A percentile compares a stretch with the other conserved stretches of the same genome.
Evolutionary conservation across 2,329 filamentous ascomycete species (phyloP).

Genomic region (Hypoxylon sp.): DNA sequence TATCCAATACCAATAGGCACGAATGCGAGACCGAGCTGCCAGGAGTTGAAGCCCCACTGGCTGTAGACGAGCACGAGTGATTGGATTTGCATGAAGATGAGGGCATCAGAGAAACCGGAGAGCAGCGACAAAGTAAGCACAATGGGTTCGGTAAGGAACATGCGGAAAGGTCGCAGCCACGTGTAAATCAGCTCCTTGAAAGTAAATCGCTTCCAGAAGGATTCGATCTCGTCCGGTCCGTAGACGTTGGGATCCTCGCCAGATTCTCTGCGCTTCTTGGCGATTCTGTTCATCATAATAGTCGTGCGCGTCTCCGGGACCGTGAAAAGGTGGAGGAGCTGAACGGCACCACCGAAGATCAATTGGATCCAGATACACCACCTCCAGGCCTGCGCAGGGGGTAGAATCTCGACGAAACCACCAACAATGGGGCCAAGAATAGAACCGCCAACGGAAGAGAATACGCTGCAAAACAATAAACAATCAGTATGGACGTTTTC

Average conservation of each 20-base stretch:
- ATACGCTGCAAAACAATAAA: slow-evolving; percentile 62
- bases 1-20: slow-evolving; percentile 69
- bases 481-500: slow-evolving; percentile 16
- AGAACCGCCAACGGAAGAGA: slow-evolving; percentile 84
- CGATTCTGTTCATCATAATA: slow-evolving; percentile 83
- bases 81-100: slow-evolving; percentile 78
- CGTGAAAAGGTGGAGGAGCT: slow-evolving; percentile 75
- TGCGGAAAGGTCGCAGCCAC: slow-evolving; percentile 73
- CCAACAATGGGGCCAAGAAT: slow-evolving; percentile 84
- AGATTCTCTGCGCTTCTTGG: slow-evolving; percentile 78
- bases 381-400: slow-evolving; percentile 70
- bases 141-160: slow-evolving; percentile 77
- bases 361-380: slow-evolving; percentile 86
- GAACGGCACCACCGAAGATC: slow-evolving; percentile 80
- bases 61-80: slow-evolving; percentile 72
- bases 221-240: slow-evolving; percentile 79
- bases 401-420: slow-evolving; percentile 78
- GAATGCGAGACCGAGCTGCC: slow-evolving; percentile 58
- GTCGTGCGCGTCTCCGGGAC: slow-evolving; percentile 86
- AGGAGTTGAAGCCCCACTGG: slow-evolving; percentile 71
- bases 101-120: slow-evolving; percentile 74
- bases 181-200: slow-evolving; percentile 64
- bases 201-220: slow-evolving; percentile 55
- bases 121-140: slow-evolving; percentile 73
- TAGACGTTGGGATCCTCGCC: slow-evolving; percentile 74